Conservation (phyloP, 176 grass and related monocot genomes). For the Cenchrus americanus region DNA sequence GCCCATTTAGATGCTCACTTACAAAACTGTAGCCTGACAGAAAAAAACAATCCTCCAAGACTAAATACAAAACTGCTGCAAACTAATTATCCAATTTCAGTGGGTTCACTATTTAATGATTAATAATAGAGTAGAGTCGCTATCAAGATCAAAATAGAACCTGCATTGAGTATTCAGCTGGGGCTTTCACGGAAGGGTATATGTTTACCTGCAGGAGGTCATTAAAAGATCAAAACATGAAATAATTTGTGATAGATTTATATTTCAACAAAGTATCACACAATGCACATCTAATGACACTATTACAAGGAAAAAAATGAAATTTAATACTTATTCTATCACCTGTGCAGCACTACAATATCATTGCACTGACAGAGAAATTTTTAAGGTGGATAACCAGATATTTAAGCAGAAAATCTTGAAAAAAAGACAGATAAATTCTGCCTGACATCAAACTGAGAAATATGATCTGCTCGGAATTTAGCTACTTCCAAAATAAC, state of each 20-base stretch:
- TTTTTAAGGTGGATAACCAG: neutral
- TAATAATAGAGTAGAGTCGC: conserved; percentile 19
- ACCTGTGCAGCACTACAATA: conserved; percentile 4
- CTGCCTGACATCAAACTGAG: neutral
- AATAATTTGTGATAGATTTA: neutral
- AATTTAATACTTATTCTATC: neutral
- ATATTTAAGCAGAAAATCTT: neutral
- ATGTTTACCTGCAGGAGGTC: conserved; percentile 60
- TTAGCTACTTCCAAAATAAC: neutral
- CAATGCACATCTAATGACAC: neutral
- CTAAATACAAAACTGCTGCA: conserved; percentile 21
- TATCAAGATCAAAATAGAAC: conserved; percentile 28
- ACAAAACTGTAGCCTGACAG: neutral
- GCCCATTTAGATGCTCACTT: neutral
- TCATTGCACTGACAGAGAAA: neutral
- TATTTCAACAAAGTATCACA: conserved; percentile 27
- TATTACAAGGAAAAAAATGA: neutral
- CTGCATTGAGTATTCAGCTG: conserved; percentile 77
- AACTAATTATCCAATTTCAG: neutral
- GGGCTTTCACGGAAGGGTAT: conserved; percentile 78
- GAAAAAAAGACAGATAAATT: neutral
- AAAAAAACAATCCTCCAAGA: neutral
- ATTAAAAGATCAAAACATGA: conserved; percentile 4
- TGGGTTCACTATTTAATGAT: conserved; percentile 27
- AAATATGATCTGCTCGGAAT: neutral